phyloP scores from a whole-genome alignment of 2,329 filamentous ascomycete species.

The Ramularia collo-cygni region DNA sequence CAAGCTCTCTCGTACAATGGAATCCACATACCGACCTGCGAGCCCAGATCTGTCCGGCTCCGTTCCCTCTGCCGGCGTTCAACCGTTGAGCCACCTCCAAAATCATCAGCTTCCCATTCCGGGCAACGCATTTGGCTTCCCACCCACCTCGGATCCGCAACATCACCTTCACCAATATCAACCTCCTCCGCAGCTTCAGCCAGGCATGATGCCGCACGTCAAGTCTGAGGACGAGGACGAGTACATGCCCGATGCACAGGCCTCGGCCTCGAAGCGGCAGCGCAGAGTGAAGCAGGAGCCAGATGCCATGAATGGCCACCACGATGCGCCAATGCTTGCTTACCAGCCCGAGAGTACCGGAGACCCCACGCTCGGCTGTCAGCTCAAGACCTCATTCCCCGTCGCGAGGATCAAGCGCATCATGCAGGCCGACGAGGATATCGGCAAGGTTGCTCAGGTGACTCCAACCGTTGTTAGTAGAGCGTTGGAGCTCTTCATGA shows the following conservation, averaged over 20 bases:
- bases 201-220: constrained; percentile 16
- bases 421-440: constrained; percentile 97
- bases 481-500: constrained; percentile 96
- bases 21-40: constrained; percentile 17
- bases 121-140: constrained; percentile 10
- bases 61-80: constrained; percentile 38
- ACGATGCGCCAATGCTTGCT: constrained; percentile 10
- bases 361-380: constrained; percentile 45
- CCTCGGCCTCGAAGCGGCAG: constrained; percentile 15
- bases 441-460: constrained; percentile 96
- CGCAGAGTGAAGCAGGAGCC: constrained; percentile 17
- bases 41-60: constrained; percentile 26
- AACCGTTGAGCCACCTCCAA: constrained; percentile 17
- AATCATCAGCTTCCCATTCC: constrained; percentile 11
- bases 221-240: constrained; percentile 26
- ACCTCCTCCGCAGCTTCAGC: constrained; percentile 8
- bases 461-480: constrained; percentile 85
- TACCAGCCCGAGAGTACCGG: constrained; percentile 15
- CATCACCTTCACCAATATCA: constrained; percentile 16
- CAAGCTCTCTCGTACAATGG: constrained; percentile 7
- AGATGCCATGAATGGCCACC: constrained; percentile 7
- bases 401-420: constrained; percentile 97
- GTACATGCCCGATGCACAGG: constrained; percentile 23
- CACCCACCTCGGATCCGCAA: constrained; percentile 20
- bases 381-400: constrained; percentile 91